Evolutionary conservation across 345 rosid genomes (phyloP), one percentile per base, ranked within the genome.

Genomic region (Noccaea bulbosa): DNA sequence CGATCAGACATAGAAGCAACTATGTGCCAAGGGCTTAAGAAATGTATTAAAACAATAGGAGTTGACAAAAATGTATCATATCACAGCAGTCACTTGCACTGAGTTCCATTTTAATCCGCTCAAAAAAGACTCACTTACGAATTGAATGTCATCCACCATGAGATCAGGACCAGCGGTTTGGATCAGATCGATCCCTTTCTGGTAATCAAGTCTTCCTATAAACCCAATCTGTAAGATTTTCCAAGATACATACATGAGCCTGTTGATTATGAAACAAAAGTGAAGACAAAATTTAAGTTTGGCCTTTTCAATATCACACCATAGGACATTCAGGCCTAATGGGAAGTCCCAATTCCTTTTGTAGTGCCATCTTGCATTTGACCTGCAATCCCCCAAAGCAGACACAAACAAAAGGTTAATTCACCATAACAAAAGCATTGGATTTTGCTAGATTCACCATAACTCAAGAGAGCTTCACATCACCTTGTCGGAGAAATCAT

Each of bases 131-230:
- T 81, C 80, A 82, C 98, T 86, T 83, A 93, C 94, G 51, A 93
- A 87, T 80, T 93, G 98, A 81, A 93, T 83, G 82, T 91, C 88
- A 15, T 86, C 94, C 77, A 79, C 82, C 95, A 91, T 71, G 69
- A 91, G 90, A 76, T 93, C 93, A 54, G 88, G 87, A 77, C 66
- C 81, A 54, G 87, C 96, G 35, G 59, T 78, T 11, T 75, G 88
- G 60, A 93, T 93, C 62, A 91, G 68, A 79, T 93, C 98, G 7
- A 93, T 91, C 66, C 98, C 98, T 72, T 91, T 93, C 79, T 93
- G 98, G 80, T 91, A 83, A 81, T 89, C 97, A 79, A 93, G 76
- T 77, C 97, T 91, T 74, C 98, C 98, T 48, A 91, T 89, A 73
- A 93, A 93, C 54, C 98, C 97, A 80, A 93, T 85, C 98, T 93